Evolutionary conservation across 106 monocot species (phyloP), one percentile per base, ranked within the genome.

Genomic region (Dendrobium nobile): DNA sequence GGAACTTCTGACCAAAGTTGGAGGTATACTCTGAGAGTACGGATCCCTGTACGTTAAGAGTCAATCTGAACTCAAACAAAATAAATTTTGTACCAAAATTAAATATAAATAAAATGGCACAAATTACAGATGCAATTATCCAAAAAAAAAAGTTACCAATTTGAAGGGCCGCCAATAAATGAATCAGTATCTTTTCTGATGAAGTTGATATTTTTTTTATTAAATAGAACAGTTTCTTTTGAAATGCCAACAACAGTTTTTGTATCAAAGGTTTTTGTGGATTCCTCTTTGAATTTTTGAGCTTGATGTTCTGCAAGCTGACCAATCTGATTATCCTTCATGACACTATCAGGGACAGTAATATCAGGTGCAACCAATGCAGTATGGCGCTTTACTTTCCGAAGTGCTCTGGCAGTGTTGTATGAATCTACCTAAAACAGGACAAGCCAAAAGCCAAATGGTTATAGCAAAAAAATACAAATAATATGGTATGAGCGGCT

Each of bases 21-120:
- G 75, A 17, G 87, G 80, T 77, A 83, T 67, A 20, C 75, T 84
- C 72, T 54, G 84, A 13, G 82, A 84, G 56, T 93, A 93, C 64
- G 93, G 90, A 70, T 93, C 90, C 93, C 93, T 93, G 79, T 51
- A 47, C 44, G 4, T 79, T 77, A 80, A 82, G 17, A 75, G 56
- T 47, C 24, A 54, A 28, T 37, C 28, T 61, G 16, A 72, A 33
- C 26, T 28, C 7, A 27, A 16, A 26, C 24, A 73, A 45, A 37
- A 24, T 47, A 47, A 79, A 47, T 70, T 40, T 33, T 28, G 28
- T 51, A 51, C 43, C 54, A 11, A 6, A 48, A 15, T 67, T 77
- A 0, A 27, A 31, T 48, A 24, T 65, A 65, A n/a, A 22, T 24
- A 65, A 70, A 37, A 70, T 70, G 37, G 0, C 37, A 70, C 70